Percentiles rank a stretch among this genome's conserved stretches.
Conservation (phyloP, 768 basidiomycete genomes). For the Pisolithus sp. region DNA sequence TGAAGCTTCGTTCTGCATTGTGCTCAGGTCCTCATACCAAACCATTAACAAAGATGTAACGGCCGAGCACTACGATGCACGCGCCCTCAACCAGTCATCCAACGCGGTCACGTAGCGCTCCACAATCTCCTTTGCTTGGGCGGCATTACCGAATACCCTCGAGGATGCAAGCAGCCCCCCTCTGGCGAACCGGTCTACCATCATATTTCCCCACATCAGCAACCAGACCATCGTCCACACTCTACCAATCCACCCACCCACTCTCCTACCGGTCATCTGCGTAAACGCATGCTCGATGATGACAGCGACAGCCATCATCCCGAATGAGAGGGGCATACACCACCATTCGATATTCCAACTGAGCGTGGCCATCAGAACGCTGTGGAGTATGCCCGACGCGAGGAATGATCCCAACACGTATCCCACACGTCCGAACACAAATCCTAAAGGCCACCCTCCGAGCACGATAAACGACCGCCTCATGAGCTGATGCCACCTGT, state of each 20-base stretch:
- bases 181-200: conserved; percentile 18
- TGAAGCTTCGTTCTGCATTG: no score
- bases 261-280: conserved; percentile 18
- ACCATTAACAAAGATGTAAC: no score
- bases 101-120: conserved; percentile 7
- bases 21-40: no score
- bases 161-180: conserved; percentile 8
- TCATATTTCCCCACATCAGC: conserved; percentile 15
- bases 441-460: conserved; percentile 24
- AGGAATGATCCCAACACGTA: conserved; percentile 50
- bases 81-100: conserved; percentile 10
- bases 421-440: conserved; percentile 42
- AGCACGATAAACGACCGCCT: conserved; percentile 26
- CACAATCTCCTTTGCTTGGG: conserved; percentile 7
- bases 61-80: not conserved
- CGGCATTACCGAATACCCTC: conserved; percentile 1
- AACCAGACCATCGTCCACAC: conserved; percentile 31
- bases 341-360: conserved; percentile 39
- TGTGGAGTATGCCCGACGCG: conserved; percentile 51
- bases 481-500: conserved; percentile 33
- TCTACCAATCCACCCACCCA: conserved; percentile 27
- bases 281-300: conserved; percentile 35
- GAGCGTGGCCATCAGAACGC: conserved; percentile 45
- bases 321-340: conserved; percentile 42
- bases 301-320: conserved; percentile 48